phyloP scores from a whole-genome alignment of 495 filamentous ascomycete genomes.

The Margaritispora aquatica region DNA sequence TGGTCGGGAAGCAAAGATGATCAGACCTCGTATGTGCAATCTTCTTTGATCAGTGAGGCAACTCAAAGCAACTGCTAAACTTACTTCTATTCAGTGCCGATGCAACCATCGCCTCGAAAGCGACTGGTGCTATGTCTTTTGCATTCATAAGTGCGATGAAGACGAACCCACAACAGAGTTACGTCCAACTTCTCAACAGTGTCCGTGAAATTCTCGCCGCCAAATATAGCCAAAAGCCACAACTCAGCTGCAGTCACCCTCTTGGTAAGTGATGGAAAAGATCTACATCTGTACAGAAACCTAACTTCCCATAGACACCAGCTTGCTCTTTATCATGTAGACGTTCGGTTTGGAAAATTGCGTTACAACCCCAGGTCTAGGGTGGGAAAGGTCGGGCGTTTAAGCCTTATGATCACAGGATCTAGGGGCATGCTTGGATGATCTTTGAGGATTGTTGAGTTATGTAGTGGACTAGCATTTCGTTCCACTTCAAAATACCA shows the following conservation, averaged over 20 bases:
- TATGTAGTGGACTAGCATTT: too few species aligned
- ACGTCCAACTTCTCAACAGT: slow-evolving; percentile 87
- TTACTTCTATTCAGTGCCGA: slow-evolving; percentile 41
- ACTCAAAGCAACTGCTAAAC: not conserved
- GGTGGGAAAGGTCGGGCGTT: too few species aligned
- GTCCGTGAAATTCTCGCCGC: slow-evolving; percentile 83
- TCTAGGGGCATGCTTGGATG: too few species aligned
- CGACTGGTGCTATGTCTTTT: slow-evolving; percentile 95
- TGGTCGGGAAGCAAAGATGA: slow-evolving; percentile 92
- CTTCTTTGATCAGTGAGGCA: not conserved
- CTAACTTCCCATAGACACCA: slow-evolving; percentile 43
- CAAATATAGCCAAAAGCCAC: slow-evolving; percentile 91
- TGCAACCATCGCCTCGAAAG: slow-evolving; percentile 64
- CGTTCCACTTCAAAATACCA: too few species aligned
- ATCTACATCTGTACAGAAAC: not conserved
- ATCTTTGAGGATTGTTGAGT: too few species aligned
- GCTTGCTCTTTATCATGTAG: slow-evolving; percentile 10
- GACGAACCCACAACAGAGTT: slow-evolving; percentile 96
- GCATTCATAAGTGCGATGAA: slow-evolving; percentile 88
- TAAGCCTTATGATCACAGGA: too few species aligned
- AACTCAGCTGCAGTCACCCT: slow-evolving; percentile 92
- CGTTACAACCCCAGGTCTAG: too few species aligned
- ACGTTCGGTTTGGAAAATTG: too few species aligned
- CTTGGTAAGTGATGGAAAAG: slow-evolving; percentile 31
- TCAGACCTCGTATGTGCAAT: slow-evolving; percentile 51